These are phyloP conservation scores for Suillus hirtellus DNA, from an alignment of 768 basidiomycete species.

Conservation along the genomic window DNA sequence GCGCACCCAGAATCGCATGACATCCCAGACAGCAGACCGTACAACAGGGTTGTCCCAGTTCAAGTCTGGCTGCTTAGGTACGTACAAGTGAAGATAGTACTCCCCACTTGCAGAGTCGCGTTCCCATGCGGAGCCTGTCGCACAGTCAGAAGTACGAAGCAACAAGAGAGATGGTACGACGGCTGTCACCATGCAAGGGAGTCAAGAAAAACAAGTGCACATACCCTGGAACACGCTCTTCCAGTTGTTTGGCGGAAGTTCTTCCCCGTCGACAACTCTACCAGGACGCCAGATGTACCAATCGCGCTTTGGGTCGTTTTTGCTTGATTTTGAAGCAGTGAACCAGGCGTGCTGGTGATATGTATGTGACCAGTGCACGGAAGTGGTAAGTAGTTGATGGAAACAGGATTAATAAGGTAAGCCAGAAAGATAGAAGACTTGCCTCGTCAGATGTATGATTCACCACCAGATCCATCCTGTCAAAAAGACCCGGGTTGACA, in stretches of 20 bases:
- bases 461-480: conserved; percentile 72
- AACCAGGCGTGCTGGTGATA: too few relatives aligned
- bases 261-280: conserved; percentile 50
- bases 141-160: neutral
- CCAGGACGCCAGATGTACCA: too few relatives aligned
- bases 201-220: conserved; percentile 8
- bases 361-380: conserved; percentile 9
- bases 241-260: conserved; percentile 75
- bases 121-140: conserved; percentile 66
- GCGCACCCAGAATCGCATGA: conserved; percentile 67
- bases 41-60: conserved; percentile 63
- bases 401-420: neutral
- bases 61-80: conserved; percentile 68
- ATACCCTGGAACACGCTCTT: conserved; percentile 62
- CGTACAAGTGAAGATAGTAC: conserved; percentile 73
- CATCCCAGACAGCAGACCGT: too few relatives aligned
- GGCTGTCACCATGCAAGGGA: neutral
- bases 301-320: too few relatives aligned
- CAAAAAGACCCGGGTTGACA: conserved; percentile 8
- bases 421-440: conserved; percentile 3
- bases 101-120: conserved; percentile 64
- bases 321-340: too few relatives aligned
- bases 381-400: conserved; percentile 8
- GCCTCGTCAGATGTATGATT: conserved; percentile 75
- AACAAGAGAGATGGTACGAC: neutral